Evolutionary conservation across 257 asterid species (phyloP).

Genomic region (Solanum dulcamara): DNA sequence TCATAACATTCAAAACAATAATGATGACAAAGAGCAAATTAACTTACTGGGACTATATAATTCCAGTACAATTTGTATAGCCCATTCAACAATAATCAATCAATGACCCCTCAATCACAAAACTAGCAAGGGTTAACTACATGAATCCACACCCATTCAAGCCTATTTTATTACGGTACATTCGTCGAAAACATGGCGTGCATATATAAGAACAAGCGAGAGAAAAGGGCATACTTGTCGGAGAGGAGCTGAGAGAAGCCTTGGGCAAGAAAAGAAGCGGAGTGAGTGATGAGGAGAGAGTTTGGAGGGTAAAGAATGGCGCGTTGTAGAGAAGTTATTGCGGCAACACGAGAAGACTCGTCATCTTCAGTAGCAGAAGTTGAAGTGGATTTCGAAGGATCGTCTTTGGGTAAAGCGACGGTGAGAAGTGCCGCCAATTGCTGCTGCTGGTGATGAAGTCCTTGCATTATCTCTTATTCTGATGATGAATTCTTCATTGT

Average conservation of each 20-base stretch:
- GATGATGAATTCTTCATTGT: neutral
- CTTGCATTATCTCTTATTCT: slow-evolving; percentile 49
- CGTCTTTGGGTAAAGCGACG: slow-evolving; percentile 82
- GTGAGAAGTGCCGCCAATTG: slow-evolving; percentile 92
- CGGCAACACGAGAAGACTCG: slow-evolving; percentile 72
- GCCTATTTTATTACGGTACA: neutral
- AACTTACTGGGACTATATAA: neutral
- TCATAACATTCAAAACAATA: neutral
- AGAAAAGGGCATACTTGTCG: slow-evolving; percentile 48
- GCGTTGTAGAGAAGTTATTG: slow-evolving; percentile 74
- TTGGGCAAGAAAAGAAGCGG: slow-evolving; percentile 82
- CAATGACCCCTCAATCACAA: neutral
- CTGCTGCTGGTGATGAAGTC: slow-evolving; percentile 95
- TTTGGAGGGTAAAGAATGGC: slow-evolving; percentile 80
- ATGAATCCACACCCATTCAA: neutral
- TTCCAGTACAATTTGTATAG: neutral
- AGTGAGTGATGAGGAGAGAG: slow-evolving; percentile 68
- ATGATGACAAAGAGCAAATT: neutral
- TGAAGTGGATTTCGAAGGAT: slow-evolving; percentile 30
- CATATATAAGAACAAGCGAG: neutral
- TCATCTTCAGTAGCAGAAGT: slow-evolving; percentile 20
- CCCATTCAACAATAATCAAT: neutral
- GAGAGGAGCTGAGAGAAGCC: slow-evolving; percentile 74
- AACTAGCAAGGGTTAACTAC: neutral
- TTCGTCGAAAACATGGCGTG: neutral